phyloP scores from a whole-genome alignment of 169 alveolate genomes.

The Plasmodium berghei region DNA sequence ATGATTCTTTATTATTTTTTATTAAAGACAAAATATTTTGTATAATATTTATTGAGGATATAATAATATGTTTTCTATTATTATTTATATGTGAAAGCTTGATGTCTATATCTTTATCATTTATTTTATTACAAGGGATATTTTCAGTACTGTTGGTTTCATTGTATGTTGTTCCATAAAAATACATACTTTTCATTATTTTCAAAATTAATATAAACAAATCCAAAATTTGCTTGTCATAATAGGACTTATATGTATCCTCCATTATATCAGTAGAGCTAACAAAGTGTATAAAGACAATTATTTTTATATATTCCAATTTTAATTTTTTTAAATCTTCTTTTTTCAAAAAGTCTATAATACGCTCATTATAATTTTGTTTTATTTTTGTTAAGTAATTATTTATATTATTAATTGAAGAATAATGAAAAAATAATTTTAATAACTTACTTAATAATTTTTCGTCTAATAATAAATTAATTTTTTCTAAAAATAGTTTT shows the following conservation, averaged over 20 bases:
- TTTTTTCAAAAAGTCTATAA: slow-evolving; percentile 2
- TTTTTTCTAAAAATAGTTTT: slow-evolving; percentile 33
- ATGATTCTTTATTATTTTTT: slow-evolving; percentile 40
- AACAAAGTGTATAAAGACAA: slow-evolving; percentile 50
- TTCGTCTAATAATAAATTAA: slow-evolving; percentile 40
- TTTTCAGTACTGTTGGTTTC: neutral
- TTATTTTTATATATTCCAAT: slow-evolving; percentile 56
- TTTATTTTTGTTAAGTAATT: slow-evolving; percentile 29
- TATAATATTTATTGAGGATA: slow-evolving; percentile 51
- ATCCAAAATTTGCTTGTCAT: slow-evolving; percentile 16
- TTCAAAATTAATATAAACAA: slow-evolving; percentile 20
- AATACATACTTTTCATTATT: slow-evolving; percentile 41
- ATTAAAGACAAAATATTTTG: slow-evolving; percentile 50
- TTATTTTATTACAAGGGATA: neutral
- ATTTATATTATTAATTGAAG: slow-evolving; percentile 47
- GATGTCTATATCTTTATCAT: neutral
- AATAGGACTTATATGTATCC: slow-evolving; percentile 15
- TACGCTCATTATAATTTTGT: slow-evolving; percentile 28
- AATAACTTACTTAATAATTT: slow-evolving; percentile 45
- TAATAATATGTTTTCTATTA: slow-evolving; percentile 35
- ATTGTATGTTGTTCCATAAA: neutral
- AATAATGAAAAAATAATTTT: slow-evolving; percentile 27
- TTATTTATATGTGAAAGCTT: neutral
- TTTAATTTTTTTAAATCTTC: slow-evolving; percentile 38
- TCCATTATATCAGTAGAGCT: slow-evolving; percentile 25